These are phyloP conservation scores for Phanerochaete sordida DNA, from an alignment of 768 basidiomycete species.

Conservation along the genomic window DNA sequence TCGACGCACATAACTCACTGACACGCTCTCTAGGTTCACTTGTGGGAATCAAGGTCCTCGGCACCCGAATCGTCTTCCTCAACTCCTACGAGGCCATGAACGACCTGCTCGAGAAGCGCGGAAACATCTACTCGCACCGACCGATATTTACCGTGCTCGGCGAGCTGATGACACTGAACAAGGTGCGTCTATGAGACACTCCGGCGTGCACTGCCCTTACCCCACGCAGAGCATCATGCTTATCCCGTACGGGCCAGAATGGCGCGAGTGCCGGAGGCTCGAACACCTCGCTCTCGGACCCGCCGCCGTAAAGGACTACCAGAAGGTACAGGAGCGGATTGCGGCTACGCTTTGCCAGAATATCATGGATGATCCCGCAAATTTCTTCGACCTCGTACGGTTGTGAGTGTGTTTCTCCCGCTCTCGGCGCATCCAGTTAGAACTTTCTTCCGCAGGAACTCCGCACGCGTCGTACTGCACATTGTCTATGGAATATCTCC, in stretches of 20 bases:
- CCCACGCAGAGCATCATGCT: too few species aligned
- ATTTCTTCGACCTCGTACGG: not conserved
- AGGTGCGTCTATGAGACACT: too few species aligned
- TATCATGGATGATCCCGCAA: not conserved
- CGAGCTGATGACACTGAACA: conserved; percentile 36
- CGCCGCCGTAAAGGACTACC: conserved; percentile 28
- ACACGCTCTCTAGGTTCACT: too few species aligned
- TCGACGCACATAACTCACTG: too few species aligned
- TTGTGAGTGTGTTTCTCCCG: not conserved
- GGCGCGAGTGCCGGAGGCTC: conserved; percentile 26
- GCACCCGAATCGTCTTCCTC: too few species aligned
- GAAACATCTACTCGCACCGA: conserved; percentile 8
- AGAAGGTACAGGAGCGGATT: conserved; percentile 26
- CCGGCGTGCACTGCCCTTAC: too few species aligned
- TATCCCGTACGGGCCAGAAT: conserved; percentile 22
- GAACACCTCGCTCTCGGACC: conserved; percentile 27
- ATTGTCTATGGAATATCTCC: conserved; percentile 4
- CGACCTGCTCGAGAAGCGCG: conserved; percentile 16
- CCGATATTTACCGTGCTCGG: conserved; percentile 33
- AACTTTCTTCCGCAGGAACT: not conserved
- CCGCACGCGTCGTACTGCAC: not conserved
- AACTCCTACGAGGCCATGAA: conserved; percentile 23
- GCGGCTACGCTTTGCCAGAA: conserved; percentile 15
- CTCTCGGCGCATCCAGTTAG: not conserved
- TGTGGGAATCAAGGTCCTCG: too few species aligned